These are phyloP conservation scores for Dioscorea zingiberensis DNA, from an alignment of 106 monocot genomes.

Conservation along the genomic window DNA sequence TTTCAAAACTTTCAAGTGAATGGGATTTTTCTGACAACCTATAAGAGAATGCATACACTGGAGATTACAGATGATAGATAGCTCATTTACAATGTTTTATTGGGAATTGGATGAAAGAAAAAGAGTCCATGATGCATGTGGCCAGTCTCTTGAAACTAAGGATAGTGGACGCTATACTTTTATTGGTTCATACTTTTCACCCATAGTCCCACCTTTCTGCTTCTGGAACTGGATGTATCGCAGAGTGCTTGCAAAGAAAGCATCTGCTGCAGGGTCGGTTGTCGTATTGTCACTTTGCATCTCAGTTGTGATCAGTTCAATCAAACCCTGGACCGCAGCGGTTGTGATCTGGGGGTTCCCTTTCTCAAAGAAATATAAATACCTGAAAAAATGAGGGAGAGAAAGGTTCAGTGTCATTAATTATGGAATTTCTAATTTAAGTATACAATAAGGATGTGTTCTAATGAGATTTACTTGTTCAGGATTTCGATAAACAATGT, in stretches of 20 bases:
- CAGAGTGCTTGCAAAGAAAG: conserved; percentile 84
- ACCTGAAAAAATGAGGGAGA: conserved; percentile 33
- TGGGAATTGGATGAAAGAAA: no score
- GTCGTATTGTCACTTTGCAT: conserved; percentile 67
- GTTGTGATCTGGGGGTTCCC: conserved; percentile 86
- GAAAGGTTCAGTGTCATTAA: neutral
- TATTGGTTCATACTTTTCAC: conserved; percentile 85
- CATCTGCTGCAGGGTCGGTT: conserved; percentile 49
- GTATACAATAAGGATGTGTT: no score
- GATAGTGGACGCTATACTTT: conserved; percentile 22
- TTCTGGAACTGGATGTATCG: conserved; percentile 92
- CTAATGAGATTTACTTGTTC: conserved; percentile 61
- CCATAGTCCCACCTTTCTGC: conserved; percentile 84
- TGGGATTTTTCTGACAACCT: no score
- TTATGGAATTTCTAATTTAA: no score
- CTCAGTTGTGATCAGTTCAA: conserved; percentile 82
- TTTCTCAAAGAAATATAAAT: conserved; percentile 96
- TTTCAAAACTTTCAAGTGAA: no score
- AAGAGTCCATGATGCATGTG: no score
- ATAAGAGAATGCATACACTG: no score
- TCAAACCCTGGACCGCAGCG: conserved; percentile 64
- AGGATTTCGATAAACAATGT: conserved; percentile 86
- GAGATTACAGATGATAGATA: no score
- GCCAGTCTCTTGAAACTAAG: no score
- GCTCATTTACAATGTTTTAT: no score